These are phyloP conservation scores for Ganoderma sinense DNA, from an alignment of 1,284 basidiomycete genomes.

Conservation along the genomic window DNA sequence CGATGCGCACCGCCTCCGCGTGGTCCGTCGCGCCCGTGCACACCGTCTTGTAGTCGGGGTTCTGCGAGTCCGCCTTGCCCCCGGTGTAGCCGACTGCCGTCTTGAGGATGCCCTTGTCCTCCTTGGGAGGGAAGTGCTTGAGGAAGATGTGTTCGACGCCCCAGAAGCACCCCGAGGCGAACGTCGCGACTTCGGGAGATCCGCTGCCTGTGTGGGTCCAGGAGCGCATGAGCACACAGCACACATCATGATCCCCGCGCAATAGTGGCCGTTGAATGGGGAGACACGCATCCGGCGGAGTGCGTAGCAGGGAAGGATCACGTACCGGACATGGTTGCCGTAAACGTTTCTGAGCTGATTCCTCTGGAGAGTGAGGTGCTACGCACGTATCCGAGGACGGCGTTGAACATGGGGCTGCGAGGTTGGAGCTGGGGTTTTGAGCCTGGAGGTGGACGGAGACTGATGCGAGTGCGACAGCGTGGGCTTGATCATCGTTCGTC, in stretches of 20 bases:
- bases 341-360: conserved; percentile 21
- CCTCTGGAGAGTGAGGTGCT: conserved; percentile 20
- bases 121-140: conserved; percentile 75
- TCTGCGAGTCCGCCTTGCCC: conserved; percentile 60
- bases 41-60: conserved; percentile 80
- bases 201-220: conserved; percentile 22
- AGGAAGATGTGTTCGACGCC: conserved; percentile 89
- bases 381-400: too few relatives aligned
- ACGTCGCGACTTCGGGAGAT: conserved; percentile 71
- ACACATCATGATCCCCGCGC: too few relatives aligned
- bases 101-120: conserved; percentile 74
- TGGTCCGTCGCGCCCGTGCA: conserved; percentile 87
- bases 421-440: background rate
- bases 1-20: conserved; percentile 89
- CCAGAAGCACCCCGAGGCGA: conserved; percentile 81
- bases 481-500: conserved; percentile 21
- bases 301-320: background rate
- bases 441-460: background rate
- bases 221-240: background rate
- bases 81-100: conserved; percentile 87
- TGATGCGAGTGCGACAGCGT: background rate
- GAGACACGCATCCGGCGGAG: background rate
- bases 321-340: conserved; percentile 30
- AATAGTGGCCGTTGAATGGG: conserved; percentile 6
- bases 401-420: too few relatives aligned